phyloP scores from a whole-genome alignment of 1,284 basidiomycete species.

The Fomitopsis betulina region DNA sequence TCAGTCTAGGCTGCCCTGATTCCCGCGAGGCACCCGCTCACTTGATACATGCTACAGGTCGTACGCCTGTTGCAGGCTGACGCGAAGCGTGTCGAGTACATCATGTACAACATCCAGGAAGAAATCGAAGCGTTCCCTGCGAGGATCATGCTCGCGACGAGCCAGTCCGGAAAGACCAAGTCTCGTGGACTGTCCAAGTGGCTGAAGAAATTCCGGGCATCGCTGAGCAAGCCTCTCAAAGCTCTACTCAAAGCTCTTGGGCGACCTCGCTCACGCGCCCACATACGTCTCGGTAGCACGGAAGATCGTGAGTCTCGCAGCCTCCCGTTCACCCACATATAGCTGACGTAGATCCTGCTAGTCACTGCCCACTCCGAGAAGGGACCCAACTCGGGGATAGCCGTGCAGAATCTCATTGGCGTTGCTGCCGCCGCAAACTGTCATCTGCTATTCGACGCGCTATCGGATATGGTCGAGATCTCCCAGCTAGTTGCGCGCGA shows the following conservation, averaged over 20 bases:
- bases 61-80: conserved; percentile 19
- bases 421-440: background rate
- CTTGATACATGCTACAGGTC: conserved; percentile 14
- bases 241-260: background rate
- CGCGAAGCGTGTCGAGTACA: conserved; percentile 39
- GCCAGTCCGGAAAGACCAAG: background rate
- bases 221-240: background rate
- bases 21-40: background rate
- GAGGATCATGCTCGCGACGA: background rate
- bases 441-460: background rate
- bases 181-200: background rate
- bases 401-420: background rate
- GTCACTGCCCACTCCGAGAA: background rate
- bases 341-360: background rate
- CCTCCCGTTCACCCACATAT: too few species aligned
- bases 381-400: background rate
- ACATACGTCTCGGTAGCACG: background rate
- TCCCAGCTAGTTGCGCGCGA: background rate
- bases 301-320: background rate
- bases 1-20: background rate
- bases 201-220: background rate
- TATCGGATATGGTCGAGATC: background rate
- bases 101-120: conserved; percentile 66
- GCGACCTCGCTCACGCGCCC: conserved; percentile 7
- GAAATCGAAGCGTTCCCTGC: conserved; percentile 39